phyloP scores from a whole-genome alignment of 108 stramenopile species.

The Cyclotella sp. region DNA sequence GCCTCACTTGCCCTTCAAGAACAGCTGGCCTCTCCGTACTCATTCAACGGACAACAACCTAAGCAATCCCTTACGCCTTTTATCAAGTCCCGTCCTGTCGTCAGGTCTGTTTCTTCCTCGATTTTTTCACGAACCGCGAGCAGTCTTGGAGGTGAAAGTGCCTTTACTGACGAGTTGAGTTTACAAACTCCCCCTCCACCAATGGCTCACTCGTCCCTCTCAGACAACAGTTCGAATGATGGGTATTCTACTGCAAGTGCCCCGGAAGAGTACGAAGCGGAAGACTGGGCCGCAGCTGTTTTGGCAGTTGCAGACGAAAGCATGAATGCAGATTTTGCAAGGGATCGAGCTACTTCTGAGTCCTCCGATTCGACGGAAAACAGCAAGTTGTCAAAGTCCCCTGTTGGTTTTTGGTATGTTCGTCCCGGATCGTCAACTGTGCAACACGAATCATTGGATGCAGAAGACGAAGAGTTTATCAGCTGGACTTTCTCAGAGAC shows the following conservation, averaged over 20 bases:
- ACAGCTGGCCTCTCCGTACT: slow-evolving; percentile 62
- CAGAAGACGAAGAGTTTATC: slow-evolving; percentile 41
- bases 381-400: slow-evolving; percentile 42
- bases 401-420: slow-evolving; percentile 58
- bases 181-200: slow-evolving; percentile 28
- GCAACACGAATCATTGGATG: slow-evolving; percentile 3
- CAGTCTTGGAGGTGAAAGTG: slow-evolving; percentile 38
- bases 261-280: slow-evolving; percentile 66
- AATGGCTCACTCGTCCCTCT: slow-evolving; percentile 72
- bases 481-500: slow-evolving; percentile 24
- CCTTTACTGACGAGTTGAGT: slow-evolving; percentile 44
- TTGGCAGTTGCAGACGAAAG: slow-evolving; percentile 57
- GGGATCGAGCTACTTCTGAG: slow-evolving; percentile 43
- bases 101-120: slow-evolving; percentile 44
- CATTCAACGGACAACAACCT: slow-evolving; percentile 1
- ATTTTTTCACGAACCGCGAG: slow-evolving; percentile 32
- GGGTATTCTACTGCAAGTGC: slow-evolving; percentile 48
- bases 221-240: slow-evolving; percentile 70
- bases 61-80: slow-evolving; percentile 1
- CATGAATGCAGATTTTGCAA: slow-evolving; percentile 41
- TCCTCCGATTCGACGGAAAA: slow-evolving; percentile 34
- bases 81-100: slow-evolving; percentile 38
- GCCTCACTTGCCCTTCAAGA: slow-evolving; percentile 79
- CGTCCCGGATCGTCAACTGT: slow-evolving; percentile 53
- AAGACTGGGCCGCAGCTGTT: slow-evolving; percentile 83